Evolutionary conservation across 768 basidiomycete species (phyloP).

Genomic region (Tricholoma sp.): DNA sequence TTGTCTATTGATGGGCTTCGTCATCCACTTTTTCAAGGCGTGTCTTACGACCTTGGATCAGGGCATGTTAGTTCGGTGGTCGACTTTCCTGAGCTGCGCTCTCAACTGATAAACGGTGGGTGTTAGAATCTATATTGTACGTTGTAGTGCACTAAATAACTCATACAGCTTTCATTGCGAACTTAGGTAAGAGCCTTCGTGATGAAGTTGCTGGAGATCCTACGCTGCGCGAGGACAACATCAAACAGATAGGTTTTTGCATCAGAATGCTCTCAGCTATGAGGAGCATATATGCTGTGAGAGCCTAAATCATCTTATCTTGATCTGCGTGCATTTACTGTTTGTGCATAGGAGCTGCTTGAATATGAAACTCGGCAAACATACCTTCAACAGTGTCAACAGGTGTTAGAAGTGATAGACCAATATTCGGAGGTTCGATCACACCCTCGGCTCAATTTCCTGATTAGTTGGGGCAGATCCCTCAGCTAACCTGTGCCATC

Average conservation of each 20-base stretch:
- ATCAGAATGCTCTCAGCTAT: slow-evolving; percentile 47
- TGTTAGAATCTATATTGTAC: background rate
- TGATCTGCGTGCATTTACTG: background rate
- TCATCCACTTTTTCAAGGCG: slow-evolving; percentile 5
- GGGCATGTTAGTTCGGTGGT: background rate
- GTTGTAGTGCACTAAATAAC: background rate
- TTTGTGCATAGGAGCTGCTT: background rate
- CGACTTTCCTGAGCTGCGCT: slow-evolving; percentile 15
- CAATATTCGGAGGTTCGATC: background rate
- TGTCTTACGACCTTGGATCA: background rate
- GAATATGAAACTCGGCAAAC: background rate
- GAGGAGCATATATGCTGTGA: slow-evolving; percentile 22
- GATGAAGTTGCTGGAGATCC: slow-evolving; percentile 18
- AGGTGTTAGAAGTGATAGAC: background rate
- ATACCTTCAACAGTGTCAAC: background rate
- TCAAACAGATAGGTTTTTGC: slow-evolving; percentile 35
- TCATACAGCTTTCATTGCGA: slow-evolving; percentile 39
- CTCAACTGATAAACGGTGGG: slow-evolving; percentile 11
- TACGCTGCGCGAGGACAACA: slow-evolving; percentile 22
- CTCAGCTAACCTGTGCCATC: background rate
- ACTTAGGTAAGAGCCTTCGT: slow-evolving; percentile 33
- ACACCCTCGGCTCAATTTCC: background rate
- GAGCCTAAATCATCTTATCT: background rate
- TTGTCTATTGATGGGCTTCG: slow-evolving; percentile 40
- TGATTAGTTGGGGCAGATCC: background rate